Conservation (phyloP, 495 filamentous ascomycete genomes). For the Penicillium paradoxum region DNA sequence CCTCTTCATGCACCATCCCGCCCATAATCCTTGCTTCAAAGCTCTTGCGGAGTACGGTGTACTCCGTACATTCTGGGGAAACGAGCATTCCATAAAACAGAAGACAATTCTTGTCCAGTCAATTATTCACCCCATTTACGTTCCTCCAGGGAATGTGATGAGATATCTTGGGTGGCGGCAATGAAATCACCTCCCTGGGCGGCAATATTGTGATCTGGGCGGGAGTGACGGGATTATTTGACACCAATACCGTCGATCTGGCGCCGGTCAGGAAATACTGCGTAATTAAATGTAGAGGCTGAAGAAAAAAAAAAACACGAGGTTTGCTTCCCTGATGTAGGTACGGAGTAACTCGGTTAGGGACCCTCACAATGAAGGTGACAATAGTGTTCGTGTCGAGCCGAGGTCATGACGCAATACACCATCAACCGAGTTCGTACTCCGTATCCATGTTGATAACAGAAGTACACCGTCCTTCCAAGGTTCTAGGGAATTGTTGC, state of each 20-base stretch:
- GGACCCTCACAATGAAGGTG: neutral
- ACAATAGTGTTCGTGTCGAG: neutral
- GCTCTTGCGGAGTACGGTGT: no score
- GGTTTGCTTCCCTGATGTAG: neutral
- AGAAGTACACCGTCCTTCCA: neutral
- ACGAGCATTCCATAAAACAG: neutral
- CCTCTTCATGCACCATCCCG: constrained; percentile 15
- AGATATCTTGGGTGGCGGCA: neutral
- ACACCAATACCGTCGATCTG: neutral
- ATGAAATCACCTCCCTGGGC: constrained; percentile 2
- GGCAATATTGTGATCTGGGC: constrained; percentile 3
- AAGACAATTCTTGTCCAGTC: neutral
- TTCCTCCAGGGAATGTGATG: constrained; percentile 1
- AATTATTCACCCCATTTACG: neutral
- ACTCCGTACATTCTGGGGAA: neutral
- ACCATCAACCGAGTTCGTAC: neutral
- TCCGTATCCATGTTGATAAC: neutral
- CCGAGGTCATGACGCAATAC: neutral
- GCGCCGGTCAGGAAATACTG: neutral
- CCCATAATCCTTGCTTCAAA: constrained; percentile 2
- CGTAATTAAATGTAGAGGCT: neutral
- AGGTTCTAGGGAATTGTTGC: neutral
- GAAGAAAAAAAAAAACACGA: neutral
- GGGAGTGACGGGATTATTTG: neutral
- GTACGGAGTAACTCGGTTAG: neutral